These are phyloP conservation scores for Acacia confusa DNA, from an alignment of 306 rosid genomes.

Conservation along the genomic window DNA sequence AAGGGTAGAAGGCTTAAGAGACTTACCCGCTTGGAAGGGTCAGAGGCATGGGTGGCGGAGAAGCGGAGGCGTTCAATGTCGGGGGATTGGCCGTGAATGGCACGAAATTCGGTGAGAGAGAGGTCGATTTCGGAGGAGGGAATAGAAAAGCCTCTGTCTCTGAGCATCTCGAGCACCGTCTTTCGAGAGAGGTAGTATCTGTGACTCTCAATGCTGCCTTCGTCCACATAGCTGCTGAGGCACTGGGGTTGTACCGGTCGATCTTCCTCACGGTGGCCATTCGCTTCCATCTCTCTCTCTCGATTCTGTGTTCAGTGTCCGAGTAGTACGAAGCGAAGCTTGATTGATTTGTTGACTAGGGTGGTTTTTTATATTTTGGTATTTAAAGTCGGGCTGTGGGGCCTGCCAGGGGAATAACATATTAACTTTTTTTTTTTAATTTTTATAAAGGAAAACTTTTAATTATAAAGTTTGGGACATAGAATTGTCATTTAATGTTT, in stretches of 20 bases:
- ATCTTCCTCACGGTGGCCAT: constrained; percentile 25
- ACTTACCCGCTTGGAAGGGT: constrained; percentile 64
- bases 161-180: constrained; percentile 81
- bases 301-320: background rate
- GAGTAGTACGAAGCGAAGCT: background rate
- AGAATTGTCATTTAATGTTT: too few relatives aligned
- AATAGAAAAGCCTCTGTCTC: constrained; percentile 73
- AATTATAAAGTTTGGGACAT: too few relatives aligned
- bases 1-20: background rate
- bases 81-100: constrained; percentile 50
- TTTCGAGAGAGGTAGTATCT: constrained; percentile 70
- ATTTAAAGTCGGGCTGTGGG: too few relatives aligned
- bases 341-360: background rate
- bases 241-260: constrained; percentile 40
- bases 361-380: too few relatives aligned
- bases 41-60: constrained; percentile 53
- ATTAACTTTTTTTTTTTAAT: too few relatives aligned
- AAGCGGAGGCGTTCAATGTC: constrained; percentile 74
- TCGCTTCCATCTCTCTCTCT: constrained; percentile 8
- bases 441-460: too few relatives aligned
- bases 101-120: constrained; percentile 67
- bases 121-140: constrained; percentile 55
- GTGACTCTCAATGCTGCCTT: constrained; percentile 68
- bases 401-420: too few relatives aligned
- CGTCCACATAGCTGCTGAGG: constrained; percentile 50